Conservation (phyloP, 2,329 filamentous ascomycete species). For the Rhinocladiella mackenziei region DNA sequence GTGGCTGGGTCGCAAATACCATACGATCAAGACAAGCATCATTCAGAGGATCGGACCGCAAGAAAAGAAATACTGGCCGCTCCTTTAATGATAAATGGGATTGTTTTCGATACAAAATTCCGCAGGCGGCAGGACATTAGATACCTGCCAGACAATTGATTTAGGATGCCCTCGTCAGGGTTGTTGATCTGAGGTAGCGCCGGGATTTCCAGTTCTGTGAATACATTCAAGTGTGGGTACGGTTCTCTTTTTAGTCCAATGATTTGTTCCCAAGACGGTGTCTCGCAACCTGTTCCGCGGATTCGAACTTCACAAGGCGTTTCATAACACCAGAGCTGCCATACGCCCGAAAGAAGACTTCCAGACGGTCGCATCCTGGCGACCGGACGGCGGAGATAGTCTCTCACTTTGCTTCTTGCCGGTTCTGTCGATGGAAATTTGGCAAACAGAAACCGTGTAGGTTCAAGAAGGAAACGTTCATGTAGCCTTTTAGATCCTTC, state of each 20-base stretch:
- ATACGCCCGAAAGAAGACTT: conserved; percentile 38
- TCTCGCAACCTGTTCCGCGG: conserved; percentile 33
- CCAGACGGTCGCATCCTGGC: conserved; percentile 43
- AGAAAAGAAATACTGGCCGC: conserved; percentile 51
- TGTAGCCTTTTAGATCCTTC: no score
- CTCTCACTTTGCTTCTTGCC: conserved; percentile 40
- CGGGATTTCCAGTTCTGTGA: conserved; percentile 31
- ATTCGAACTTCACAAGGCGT: conserved; percentile 35
- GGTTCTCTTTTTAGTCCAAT: conserved; percentile 40
- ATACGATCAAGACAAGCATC: conserved; percentile 49
- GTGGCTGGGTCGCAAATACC: conserved; percentile 48
- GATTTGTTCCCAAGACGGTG: conserved; percentile 39
- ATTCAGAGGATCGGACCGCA: conserved; percentile 52
- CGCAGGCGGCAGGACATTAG: conserved; percentile 21
- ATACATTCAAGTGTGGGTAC: conserved; percentile 33
- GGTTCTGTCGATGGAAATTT: conserved; percentile 40
- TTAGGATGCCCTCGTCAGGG: no score
- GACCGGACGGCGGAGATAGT: conserved; percentile 45
- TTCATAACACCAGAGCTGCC: conserved; percentile 41
- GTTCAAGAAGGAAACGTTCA: conserved; percentile 31
- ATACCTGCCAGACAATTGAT: conserved; percentile 17
- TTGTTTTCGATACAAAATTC: conserved; percentile 15
- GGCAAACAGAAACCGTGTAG: conserved; percentile 48
- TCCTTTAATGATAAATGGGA: not conserved
- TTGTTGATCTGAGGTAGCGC: no score